These are phyloP conservation scores for Suillus occidentalis DNA, from an alignment of 768 basidiomycete genomes.

Conservation along the genomic window DNA sequence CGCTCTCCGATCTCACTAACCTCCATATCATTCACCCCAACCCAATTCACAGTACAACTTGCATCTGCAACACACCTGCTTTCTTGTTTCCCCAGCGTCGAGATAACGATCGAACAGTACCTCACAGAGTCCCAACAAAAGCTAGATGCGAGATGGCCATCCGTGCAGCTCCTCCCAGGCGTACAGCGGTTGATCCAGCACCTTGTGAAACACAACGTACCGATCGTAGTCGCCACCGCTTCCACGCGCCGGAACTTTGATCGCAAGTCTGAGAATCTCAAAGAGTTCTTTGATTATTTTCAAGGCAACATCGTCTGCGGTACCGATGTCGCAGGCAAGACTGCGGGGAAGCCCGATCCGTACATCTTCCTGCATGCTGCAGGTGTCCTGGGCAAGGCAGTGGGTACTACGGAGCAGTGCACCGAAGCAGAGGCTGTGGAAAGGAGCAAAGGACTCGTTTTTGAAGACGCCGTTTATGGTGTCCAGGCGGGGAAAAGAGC, in stretches of 20 bases:
- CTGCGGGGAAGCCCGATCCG: constrained; percentile 76
- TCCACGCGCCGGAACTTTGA: constrained; percentile 64
- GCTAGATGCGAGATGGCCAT: constrained; percentile 69
- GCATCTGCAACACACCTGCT: constrained; percentile 67
- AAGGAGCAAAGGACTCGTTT: constrained; percentile 67
- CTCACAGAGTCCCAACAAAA: constrained; percentile 51
- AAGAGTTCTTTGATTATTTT: constrained; percentile 60
- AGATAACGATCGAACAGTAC: constrained; percentile 62
- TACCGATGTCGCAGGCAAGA: constrained; percentile 58
- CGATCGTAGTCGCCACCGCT: constrained; percentile 82
- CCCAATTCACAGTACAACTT: constrained; percentile 52
- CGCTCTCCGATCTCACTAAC: constrained; percentile 12
- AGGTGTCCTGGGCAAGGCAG: constrained; percentile 51
- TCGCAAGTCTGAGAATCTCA: constrained; percentile 65
- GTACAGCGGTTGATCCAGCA: constrained; percentile 67
- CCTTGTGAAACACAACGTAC: constrained; percentile 63
- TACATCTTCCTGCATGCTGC: constrained; percentile 83
- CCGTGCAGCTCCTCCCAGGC: constrained; percentile 73
- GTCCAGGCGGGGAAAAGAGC: constrained; percentile 80
- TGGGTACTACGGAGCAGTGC: constrained; percentile 43
- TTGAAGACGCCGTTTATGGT: constrained; percentile 80
- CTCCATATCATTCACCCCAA: neutral
- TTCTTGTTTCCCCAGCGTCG: constrained; percentile 74
- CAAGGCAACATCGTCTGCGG: constrained; percentile 64
- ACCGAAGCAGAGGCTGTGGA: constrained; percentile 42